Conservation (phyloP, 331 rosid species). For the Rhamnella rubrinervis region DNA sequence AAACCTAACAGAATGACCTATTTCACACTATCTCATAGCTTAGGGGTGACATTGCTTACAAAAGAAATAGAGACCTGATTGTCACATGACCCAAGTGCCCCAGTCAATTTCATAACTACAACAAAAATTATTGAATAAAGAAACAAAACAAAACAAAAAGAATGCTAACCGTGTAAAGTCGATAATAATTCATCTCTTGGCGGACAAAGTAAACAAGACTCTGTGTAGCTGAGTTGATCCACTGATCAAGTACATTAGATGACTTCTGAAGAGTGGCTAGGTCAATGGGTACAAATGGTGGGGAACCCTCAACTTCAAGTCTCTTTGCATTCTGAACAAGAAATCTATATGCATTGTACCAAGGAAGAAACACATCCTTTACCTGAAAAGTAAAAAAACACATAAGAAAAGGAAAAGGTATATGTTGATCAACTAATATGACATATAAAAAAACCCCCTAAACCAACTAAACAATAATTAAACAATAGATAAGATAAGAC, state of each 20-base stretch:
- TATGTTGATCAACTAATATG: background rate
- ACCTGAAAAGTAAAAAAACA: constrained; percentile 47
- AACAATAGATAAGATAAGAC: background rate
- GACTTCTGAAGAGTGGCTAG: constrained; percentile 67
- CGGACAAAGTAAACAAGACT: constrained; percentile 88
- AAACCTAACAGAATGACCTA: too few relatives aligned
- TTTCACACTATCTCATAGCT: too few relatives aligned
- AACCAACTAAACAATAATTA: too few relatives aligned
- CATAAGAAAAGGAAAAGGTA: background rate
- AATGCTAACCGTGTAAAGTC: constrained; percentile 81
- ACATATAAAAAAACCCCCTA: background rate
- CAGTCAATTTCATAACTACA: too few relatives aligned
- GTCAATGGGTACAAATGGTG: constrained; percentile 64
- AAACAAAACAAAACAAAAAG: constrained; percentile 12
- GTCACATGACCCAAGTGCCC: too few relatives aligned
- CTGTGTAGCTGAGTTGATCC: constrained; percentile 98
- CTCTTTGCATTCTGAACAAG: constrained; percentile 96
- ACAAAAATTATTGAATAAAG: too few relatives aligned
- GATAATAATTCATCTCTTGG: constrained; percentile 89
- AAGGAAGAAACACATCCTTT: constrained; percentile 97
- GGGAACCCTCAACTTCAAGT: constrained; percentile 84
- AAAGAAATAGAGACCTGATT: too few relatives aligned
- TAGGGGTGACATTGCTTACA: too few relatives aligned
- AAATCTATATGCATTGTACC: constrained; percentile 98
- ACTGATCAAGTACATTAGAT: constrained; percentile 92